A percentile compares a stretch with the other conserved stretches of the same genome.
Evolutionary conservation across 768 basidiomycete genomes (phyloP).

Genomic region (Tylopilus subfusipes): DNA sequence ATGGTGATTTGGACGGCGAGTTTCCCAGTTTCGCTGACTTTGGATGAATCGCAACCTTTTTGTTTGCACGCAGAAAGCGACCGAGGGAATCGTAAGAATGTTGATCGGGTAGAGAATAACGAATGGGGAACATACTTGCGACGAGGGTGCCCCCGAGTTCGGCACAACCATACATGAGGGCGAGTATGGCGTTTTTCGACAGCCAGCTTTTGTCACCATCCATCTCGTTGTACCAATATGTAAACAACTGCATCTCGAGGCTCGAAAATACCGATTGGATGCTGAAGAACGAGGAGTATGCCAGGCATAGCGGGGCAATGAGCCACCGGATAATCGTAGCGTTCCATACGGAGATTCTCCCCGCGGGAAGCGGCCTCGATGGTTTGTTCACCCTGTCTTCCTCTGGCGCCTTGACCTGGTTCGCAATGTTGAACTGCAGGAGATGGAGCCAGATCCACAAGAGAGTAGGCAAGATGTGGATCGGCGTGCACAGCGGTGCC

Average conservation of each 20-base stretch:
- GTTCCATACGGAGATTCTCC: conserved; percentile 35
- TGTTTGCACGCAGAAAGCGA: no score
- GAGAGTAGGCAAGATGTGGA: conserved; percentile 25
- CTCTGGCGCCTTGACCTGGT: conserved; percentile 39
- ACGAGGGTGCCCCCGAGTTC: conserved; percentile 38
- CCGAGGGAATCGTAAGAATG: not conserved
- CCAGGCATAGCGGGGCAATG: conserved; percentile 33
- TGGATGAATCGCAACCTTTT: conserved; percentile 23
- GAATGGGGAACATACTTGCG: conserved; percentile 27
- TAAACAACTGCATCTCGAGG: conserved; percentile 31
- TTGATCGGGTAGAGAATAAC: not conserved
- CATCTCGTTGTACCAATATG: conserved; percentile 39
- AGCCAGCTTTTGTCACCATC: conserved; percentile 38
- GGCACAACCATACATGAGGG: conserved; percentile 35
- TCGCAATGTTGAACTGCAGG: conserved; percentile 43
- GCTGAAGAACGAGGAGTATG: conserved; percentile 34
- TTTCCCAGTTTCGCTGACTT: conserved; percentile 26
- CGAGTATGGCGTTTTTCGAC: conserved; percentile 38
- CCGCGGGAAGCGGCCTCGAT: conserved; percentile 43
- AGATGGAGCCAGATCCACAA: conserved; percentile 47
- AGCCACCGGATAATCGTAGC: conserved; percentile 38
- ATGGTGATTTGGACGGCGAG: conserved; percentile 36
- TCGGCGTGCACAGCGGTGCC: conserved; percentile 26
- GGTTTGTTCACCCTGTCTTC: conserved; percentile 47
- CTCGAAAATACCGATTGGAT: conserved; percentile 32